Evolutionary conservation across 768 basidiomycete genomes (phyloP), one percentile per base, ranked within the genome.

Genomic region (Strobilomyces echinocephalus): DNA sequence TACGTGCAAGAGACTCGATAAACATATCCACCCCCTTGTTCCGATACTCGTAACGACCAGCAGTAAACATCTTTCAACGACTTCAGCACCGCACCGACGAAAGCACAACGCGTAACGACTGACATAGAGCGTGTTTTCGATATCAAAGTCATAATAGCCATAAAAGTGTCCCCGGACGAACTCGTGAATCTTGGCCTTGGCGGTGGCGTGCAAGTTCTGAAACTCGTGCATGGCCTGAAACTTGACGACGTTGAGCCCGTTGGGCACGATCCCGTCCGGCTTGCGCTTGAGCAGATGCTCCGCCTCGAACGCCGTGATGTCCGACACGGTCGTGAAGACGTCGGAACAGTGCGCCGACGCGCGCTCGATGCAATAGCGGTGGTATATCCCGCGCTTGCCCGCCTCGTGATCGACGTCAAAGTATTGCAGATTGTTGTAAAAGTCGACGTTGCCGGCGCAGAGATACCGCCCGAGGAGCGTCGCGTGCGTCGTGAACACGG

Each of bases 11-110:
- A 16, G 88, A 80, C 73, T 99, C 97, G 61, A 99, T 95, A 69
- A 97, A 99, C 95, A 99, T 97, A 68, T 99, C 97, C 30, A 98
- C 94, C 52, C 97, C 97, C 76, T 99, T 99, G 77, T 99, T 99
- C 39, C 97, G 81, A 71, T 97, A 99, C 71, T 99, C 97, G 71
- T 99, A 99, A 41, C 97, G 84, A 39, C 97, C 97, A n/a, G 97
- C 97, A 15, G 93, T 98, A 74, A 99, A 99, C 82, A 97, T 85
- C 90, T 97, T 66, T 51, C 16, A 33, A 16, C 36, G 11, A 46
- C 6, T 40, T 56, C 33, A 63, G 61, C 10, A 44, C 50, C 35
- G 15, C 12, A 54, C 16, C 38, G 20, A 40, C 43, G 10, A 28
- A 14, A 46, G 20, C 50, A 43, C 9, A 14, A 46, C 14, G 6